phyloP scores from a whole-genome alignment of 345 rosid genomes.

The Euphorbia tirucalli region DNA sequence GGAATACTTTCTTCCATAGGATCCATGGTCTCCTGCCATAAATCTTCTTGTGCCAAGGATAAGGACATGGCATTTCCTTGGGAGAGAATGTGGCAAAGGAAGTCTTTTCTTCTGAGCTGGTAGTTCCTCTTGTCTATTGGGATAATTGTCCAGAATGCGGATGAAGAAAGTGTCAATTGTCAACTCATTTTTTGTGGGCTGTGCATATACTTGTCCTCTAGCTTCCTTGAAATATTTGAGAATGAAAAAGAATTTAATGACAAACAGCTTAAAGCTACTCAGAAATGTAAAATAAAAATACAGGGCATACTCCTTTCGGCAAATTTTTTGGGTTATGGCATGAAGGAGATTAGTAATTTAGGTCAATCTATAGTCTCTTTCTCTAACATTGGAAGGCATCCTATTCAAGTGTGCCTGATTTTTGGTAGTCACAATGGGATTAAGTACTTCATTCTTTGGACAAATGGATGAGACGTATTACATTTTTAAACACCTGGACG shows the following conservation, averaged over 20 bases:
- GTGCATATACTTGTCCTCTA: neutral
- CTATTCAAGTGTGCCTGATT: neutral
- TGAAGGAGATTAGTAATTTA: neutral
- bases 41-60: neutral
- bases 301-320: neutral
- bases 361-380: neutral
- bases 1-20: neutral
- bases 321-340: neutral
- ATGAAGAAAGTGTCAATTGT: neutral
- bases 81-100: neutral
- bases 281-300: neutral
- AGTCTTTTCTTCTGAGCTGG: no score
- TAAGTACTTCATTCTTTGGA: neutral
- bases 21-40: neutral
- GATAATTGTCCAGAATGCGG: neutral
- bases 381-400: neutral
- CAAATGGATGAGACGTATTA: neutral
- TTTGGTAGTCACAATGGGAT: neutral
- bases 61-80: neutral
- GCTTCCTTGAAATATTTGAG: neutral
- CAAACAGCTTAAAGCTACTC: neutral
- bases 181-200: neutral
- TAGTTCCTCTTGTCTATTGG: no score
- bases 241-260: neutral
- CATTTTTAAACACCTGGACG: neutral